Conservation (phyloP, 1,284 basidiomycete species). For the Coriolopsis trogii region DNA sequence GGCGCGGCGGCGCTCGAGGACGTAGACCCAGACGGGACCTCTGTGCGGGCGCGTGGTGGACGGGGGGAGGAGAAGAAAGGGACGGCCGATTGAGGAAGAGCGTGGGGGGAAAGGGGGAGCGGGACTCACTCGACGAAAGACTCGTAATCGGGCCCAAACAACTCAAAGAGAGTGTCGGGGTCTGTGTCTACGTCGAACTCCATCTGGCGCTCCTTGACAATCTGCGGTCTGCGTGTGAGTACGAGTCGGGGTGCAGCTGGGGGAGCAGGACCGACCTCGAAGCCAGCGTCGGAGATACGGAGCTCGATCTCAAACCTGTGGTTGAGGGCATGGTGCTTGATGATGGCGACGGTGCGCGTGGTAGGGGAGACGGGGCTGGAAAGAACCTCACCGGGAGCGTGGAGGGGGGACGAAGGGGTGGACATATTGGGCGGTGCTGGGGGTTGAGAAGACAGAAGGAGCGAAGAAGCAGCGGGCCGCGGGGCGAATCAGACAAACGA, state of each 20-base stretch:
- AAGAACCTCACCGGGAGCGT: conserved; percentile 22
- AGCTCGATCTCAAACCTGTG: conserved; percentile 77
- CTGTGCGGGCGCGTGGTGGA: conserved; percentile 39
- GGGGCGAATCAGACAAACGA: neutral
- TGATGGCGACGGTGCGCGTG: conserved; percentile 76
- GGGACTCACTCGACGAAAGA: conserved; percentile 71
- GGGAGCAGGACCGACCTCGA: conserved; percentile 56
- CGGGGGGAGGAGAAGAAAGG: conserved; percentile 1
- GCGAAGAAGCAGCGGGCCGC: conserved; percentile 8
- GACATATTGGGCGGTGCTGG: conserved; percentile 23
- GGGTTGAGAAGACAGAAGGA: conserved; percentile 16
- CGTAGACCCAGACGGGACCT: conserved; percentile 85
- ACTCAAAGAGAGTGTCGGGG: conserved; percentile 71
- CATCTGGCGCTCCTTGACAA: conserved; percentile 83
- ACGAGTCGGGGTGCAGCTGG: neutral
- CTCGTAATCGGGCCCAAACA: conserved; percentile 75
- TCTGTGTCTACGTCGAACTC: conserved; percentile 80
- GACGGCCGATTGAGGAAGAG: conserved; percentile 3
- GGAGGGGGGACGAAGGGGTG: conserved; percentile 25
- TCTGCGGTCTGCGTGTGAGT: conserved; percentile 43
- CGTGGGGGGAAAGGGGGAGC: conserved; percentile 7
- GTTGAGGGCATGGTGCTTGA: conserved; percentile 72
- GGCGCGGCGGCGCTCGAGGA: conserved; percentile 76
- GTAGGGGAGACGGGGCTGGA: conserved; percentile 31
- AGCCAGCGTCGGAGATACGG: conserved; percentile 72